Evolutionary conservation across 129 eudicot species (phyloP).

Genomic region (Silybum marianum): DNA sequence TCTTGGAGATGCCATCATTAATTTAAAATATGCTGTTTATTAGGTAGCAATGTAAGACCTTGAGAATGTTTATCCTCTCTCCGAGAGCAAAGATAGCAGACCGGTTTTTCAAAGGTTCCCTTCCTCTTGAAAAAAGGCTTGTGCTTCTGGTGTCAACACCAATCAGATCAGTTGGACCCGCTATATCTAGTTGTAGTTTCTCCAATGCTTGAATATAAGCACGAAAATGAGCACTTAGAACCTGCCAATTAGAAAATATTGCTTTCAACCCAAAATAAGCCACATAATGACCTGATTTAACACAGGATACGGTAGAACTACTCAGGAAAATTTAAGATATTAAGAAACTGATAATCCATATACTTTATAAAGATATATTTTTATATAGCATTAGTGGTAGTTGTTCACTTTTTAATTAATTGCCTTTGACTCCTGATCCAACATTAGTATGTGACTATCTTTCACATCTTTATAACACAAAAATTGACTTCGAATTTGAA

Average conservation of each 20-base stretch:
- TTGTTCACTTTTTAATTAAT: too few relatives aligned
- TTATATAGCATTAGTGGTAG: neutral
- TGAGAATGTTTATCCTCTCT: constrained; percentile 83
- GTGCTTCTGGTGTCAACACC: constrained; percentile 92
- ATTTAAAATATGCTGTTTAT: neutral
- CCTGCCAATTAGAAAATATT: constrained; percentile 47
- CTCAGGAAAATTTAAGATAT: neutral
- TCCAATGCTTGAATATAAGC: constrained; percentile 95
- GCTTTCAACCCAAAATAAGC: neutral
- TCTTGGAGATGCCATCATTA: neutral
- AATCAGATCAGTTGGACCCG: constrained; percentile 89
- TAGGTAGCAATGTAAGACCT: constrained; percentile 47
- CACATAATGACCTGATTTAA: neutral
- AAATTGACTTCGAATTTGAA: neutral
- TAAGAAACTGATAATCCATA: neutral
- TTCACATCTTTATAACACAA: neutral
- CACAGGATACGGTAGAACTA: neutral
- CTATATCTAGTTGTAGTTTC: constrained; percentile 86
- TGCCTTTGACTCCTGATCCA: neutral
- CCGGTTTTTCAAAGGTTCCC: constrained; percentile 94
- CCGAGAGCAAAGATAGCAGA: constrained; percentile 98
- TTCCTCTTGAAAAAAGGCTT: constrained; percentile 85
- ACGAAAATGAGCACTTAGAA: constrained; percentile 91
- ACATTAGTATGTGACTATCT: neutral
- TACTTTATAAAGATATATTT: neutral